A percentile compares a stretch with the other conserved stretches of the same genome.
Evolutionary conservation across 169 alveolate species (phyloP).

Genomic region (Haemoproteus tartakovskyi): DNA sequence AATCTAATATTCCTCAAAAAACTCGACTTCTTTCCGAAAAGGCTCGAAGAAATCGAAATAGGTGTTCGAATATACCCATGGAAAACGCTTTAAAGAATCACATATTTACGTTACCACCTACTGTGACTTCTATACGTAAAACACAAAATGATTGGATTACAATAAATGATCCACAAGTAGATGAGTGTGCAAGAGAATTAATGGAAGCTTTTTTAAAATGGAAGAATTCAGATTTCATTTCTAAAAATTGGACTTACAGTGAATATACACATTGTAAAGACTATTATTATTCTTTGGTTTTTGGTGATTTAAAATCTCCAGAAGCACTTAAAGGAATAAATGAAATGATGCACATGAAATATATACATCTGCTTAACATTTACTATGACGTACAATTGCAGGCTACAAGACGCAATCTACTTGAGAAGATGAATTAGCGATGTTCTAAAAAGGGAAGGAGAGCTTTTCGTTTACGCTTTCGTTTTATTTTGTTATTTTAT

Average conservation of each 20-base stretch:
- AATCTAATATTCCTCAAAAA: too few relatives aligned
- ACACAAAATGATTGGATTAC: slow-evolving; percentile 46
- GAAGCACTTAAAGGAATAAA: slow-evolving; percentile 51
- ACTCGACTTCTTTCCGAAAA: too few relatives aligned
- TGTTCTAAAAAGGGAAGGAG: too few relatives aligned
- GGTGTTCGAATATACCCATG: too few relatives aligned
- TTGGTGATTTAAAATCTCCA: slow-evolving; percentile 57
- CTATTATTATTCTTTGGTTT: slow-evolving; percentile 49
- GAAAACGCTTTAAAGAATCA: slow-evolving; percentile 7
- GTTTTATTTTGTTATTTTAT: too few relatives aligned
- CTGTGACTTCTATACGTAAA: slow-evolving; percentile 1
- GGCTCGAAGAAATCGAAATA: too few relatives aligned
- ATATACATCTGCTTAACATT: slow-evolving; percentile 42
- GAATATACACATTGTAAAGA: slow-evolving; percentile 62
- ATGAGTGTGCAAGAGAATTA: slow-evolving; percentile 62
- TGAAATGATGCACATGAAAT: slow-evolving; percentile 67
- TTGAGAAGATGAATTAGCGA: too few relatives aligned
- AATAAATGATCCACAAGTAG: slow-evolving; percentile 64
- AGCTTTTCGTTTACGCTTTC: too few relatives aligned
- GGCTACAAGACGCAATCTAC: too few relatives aligned
- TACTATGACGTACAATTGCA: too few relatives aligned
- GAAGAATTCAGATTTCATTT: slow-evolving; percentile 58
- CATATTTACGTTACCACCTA: neutral
- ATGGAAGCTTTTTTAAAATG: slow-evolving; percentile 63
- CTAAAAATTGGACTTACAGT: slow-evolving; percentile 59